A percentile compares a stretch with the other conserved stretches of the same genome.
Evolutionary conservation across 2,329 filamentous ascomycete genomes (phyloP).

Genomic region (Zymoseptoria crescenta): DNA sequence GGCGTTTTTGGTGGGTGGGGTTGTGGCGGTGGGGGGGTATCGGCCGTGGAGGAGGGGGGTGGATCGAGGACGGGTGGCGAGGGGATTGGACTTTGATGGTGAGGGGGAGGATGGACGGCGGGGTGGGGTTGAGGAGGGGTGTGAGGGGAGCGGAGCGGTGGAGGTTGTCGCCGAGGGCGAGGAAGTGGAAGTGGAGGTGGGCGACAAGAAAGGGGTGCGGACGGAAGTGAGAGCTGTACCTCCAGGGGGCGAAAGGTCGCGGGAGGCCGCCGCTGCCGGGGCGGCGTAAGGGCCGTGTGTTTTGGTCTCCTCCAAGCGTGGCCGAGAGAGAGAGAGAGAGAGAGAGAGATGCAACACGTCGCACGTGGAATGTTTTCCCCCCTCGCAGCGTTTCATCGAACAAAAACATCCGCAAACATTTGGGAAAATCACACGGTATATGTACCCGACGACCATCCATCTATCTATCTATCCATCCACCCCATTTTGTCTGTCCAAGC

Average conservation of each 20-base stretch:
- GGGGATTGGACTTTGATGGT: background rate
- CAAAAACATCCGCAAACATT: too few species aligned
- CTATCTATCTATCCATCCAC: too few species aligned
- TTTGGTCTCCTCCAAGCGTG: too few species aligned
- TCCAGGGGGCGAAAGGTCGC: conserved; percentile 9
- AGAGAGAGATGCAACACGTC: too few species aligned
- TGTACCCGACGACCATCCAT: too few species aligned
- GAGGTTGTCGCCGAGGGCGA: conserved; percentile 6
- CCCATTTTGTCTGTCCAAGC: too few species aligned
- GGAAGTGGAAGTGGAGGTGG: background rate
- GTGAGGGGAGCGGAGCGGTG: conserved; percentile 5
- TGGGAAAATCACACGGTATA: too few species aligned
- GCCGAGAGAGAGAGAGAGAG: too few species aligned
- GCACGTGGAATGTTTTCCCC: too few species aligned
- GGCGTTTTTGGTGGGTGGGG: conserved; percentile 69
- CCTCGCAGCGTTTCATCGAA: too few species aligned
- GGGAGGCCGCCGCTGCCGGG: background rate
- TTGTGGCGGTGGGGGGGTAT: conserved; percentile 66
- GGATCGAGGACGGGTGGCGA: conserved; percentile 28
- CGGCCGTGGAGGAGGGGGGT: conserved; percentile 62
- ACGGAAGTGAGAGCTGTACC: conserved; percentile 8
- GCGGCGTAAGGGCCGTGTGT: background rate
- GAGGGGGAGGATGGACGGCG: conserved; percentile 1
- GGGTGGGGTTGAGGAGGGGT: conserved; percentile 6
- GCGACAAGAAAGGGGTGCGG: conserved; percentile 7